Percentiles rank a stretch among this genome's conserved stretches.
These are phyloP conservation scores for Termitomyces sp. DNA, from an alignment of 768 basidiomycete genomes.

Conservation along the genomic window DNA sequence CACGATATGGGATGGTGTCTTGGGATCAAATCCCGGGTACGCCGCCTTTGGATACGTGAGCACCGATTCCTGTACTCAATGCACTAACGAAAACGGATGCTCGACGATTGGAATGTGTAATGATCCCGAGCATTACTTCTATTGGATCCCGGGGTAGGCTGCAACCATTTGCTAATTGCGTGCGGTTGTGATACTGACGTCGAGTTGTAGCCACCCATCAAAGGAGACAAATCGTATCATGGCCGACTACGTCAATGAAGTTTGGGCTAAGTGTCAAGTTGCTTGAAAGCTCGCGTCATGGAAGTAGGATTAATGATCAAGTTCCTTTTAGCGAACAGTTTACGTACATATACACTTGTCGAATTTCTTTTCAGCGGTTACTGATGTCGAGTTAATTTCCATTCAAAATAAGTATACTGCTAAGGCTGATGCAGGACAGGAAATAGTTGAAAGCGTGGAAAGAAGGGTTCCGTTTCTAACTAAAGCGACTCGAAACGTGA, in stretches of 20 bases:
- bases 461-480: no score
- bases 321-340: background rate
- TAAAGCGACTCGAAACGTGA: no score
- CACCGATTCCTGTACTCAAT: slow-evolving; percentile 26
- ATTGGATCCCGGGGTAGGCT: slow-evolving; percentile 48
- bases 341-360: background rate
- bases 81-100: slow-evolving; percentile 27
- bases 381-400: no score
- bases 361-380: no score
- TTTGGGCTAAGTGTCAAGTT: slow-evolving; percentile 28
- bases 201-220: slow-evolving; percentile 40
- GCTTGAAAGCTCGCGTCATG: slow-evolving; percentile 4
- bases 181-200: background rate
- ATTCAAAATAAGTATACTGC: no score
- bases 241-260: slow-evolving; percentile 47
- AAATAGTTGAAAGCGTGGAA: no score
- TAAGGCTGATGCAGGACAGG: no score
- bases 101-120: slow-evolving; percentile 30
- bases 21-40: slow-evolving; percentile 40
- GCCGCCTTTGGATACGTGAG: slow-evolving; percentile 47
- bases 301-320: background rate
- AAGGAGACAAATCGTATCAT: slow-evolving; percentile 47
- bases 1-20: slow-evolving; percentile 47
- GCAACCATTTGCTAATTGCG: background rate
- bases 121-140: slow-evolving; percentile 48